A percentile compares a stretch with the other conserved stretches of the same genome.
Evolutionary conservation across 2,329 filamentous ascomycete genomes (phyloP).

Genomic region (Colletotrichum liriopes): DNA sequence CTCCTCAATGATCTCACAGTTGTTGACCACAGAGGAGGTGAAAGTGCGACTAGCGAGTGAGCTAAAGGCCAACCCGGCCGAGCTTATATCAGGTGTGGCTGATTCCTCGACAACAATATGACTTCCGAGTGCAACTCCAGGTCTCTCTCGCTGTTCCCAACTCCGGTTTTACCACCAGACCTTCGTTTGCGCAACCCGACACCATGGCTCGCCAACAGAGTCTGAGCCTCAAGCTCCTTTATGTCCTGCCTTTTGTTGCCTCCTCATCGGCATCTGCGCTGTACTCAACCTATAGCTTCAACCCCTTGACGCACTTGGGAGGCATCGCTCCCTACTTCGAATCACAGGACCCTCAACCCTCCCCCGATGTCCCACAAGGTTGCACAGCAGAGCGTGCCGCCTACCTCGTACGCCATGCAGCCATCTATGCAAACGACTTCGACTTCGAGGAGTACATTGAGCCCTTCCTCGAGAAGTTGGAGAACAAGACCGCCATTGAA

Average conservation of each 20-base stretch:
- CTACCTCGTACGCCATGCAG: conserved; percentile 72
- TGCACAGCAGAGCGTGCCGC: conserved; percentile 67
- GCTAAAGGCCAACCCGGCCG: neutral
- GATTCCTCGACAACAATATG: neutral
- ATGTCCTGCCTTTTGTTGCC: conserved; percentile 20
- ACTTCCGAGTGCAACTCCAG: neutral
- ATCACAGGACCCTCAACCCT: conserved; percentile 63
- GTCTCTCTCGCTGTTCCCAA: neutral
- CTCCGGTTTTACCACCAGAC: neutral
- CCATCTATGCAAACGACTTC: conserved; percentile 73
- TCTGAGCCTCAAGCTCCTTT: conserved; percentile 28
- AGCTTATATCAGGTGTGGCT: neutral
- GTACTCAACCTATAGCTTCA: conserved; percentile 66
- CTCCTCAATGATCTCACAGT: conserved; percentile 31
- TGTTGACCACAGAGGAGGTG: neutral
- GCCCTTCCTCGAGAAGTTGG: conserved; percentile 71
- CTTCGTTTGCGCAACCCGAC: neutral
- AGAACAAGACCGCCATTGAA: conserved; percentile 68
- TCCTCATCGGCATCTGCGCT: conserved; percentile 48
- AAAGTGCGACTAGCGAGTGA: neutral
- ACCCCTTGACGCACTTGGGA: conserved; percentile 68
- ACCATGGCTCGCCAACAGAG: conserved; percentile 22
- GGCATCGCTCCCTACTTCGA: conserved; percentile 74
- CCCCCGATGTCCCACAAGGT: conserved; percentile 62
- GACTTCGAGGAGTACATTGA: conserved; percentile 72